These are phyloP conservation scores for Apiospora malaysiana DNA, from an alignment of 2,329 filamentous ascomycete genomes.

Conservation along the genomic window DNA sequence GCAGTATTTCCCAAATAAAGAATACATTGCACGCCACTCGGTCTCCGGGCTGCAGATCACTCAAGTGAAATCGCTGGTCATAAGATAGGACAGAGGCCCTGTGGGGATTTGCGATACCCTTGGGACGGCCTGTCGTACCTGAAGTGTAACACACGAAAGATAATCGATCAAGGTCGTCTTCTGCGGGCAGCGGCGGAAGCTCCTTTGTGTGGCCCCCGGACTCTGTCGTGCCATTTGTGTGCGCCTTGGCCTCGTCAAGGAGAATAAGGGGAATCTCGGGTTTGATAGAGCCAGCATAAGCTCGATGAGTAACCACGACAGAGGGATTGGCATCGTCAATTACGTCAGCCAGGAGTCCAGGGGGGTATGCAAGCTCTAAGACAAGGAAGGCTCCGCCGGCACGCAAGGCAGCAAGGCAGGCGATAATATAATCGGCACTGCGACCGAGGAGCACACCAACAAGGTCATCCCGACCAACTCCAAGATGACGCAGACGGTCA, in stretches of 20 bases:
- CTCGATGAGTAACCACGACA: slow-evolving; percentile 71
- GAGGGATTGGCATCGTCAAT: slow-evolving; percentile 75
- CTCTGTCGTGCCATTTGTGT: slow-evolving; percentile 36
- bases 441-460: slow-evolving; percentile 79
- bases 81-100: slow-evolving; percentile 77
- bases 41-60: slow-evolving; percentile 73
- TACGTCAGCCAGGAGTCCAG: slow-evolving; percentile 75
- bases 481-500: slow-evolving; percentile 66
- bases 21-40: slow-evolving; percentile 89
- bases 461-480: slow-evolving; percentile 74
- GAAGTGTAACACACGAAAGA: slow-evolving; percentile 84
- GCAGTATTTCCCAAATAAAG: slow-evolving; percentile 84
- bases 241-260: slow-evolving; percentile 58
- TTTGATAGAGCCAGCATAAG: slow-evolving; percentile 70
- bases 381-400: slow-evolving; percentile 83
- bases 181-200: slow-evolving; percentile 58
- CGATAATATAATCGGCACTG: slow-evolving; percentile 80
- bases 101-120: slow-evolving; percentile 82
- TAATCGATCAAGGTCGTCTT: slow-evolving; percentile 74
- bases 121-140: slow-evolving; percentile 76
- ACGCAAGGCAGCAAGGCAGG: slow-evolving; percentile 77
- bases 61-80: slow-evolving; percentile 72
- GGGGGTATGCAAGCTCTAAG: slow-evolving; percentile 79
- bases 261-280: slow-evolving; percentile 67
- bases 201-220: slow-evolving; percentile 44